These are phyloP conservation scores for Blechomonas ayalai DNA, from an alignment of 208 protist species.

Conservation along the genomic window DNA sequence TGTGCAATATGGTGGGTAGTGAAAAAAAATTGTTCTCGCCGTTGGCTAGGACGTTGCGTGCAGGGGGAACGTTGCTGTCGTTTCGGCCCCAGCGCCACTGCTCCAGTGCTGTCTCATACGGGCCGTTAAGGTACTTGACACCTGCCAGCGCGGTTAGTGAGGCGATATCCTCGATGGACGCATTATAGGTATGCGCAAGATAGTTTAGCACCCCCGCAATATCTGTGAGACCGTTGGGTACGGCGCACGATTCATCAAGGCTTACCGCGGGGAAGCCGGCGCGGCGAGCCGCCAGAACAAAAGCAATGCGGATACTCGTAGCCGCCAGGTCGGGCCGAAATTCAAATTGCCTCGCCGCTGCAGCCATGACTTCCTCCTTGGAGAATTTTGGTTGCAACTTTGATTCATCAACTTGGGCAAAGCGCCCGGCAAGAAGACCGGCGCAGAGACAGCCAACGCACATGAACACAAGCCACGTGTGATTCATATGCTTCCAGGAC, in stretches of 20 bases:
- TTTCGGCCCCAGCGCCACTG: constrained; percentile 79
- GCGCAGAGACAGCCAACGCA: constrained; percentile 69
- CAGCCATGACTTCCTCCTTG: constrained; percentile 41
- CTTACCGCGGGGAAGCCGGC: constrained; percentile 49
- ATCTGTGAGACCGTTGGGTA: constrained; percentile 55
- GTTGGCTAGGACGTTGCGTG: constrained; percentile 32
- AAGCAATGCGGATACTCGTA: constrained; percentile 68
- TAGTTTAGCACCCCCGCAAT: constrained; percentile 68
- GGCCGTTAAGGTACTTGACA: constrained; percentile 62
- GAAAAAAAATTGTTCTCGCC: constrained; percentile 23
- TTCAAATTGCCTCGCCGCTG: constrained; percentile 57
- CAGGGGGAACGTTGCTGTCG: constrained; percentile 48
- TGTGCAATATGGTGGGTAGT: constrained; percentile 43
- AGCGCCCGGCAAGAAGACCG: constrained; percentile 51
- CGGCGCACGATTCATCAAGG: constrained; percentile 74
- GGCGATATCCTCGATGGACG: constrained; percentile 59
- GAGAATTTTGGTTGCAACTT: constrained; percentile 59
- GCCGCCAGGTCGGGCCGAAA: constrained; percentile 76
- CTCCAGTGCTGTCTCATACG: constrained; percentile 35
- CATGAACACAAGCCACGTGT: constrained; percentile 78
- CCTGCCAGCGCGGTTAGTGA: constrained; percentile 62
- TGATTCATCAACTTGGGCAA: constrained; percentile 70
- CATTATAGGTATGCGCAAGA: constrained; percentile 30
- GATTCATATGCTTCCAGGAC: constrained; percentile 81
- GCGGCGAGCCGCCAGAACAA: constrained; percentile 72